Percentiles rank a stretch among this genome's conserved stretches.
Conservation (phyloP, 257 asterid genomes). For the Nicotiana sylvestris region DNA sequence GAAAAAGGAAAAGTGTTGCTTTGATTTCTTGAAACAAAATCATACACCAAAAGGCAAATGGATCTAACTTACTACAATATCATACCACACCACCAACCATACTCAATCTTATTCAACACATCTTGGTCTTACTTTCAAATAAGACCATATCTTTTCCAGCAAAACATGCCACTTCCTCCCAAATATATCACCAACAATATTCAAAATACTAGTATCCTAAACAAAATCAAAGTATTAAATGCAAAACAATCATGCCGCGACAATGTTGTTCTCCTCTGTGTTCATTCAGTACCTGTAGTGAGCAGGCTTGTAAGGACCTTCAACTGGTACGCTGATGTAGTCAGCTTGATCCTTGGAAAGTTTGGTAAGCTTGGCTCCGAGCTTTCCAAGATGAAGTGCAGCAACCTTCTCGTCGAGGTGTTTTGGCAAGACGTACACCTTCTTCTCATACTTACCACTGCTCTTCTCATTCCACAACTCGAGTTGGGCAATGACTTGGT, state of each 20-base stretch:
- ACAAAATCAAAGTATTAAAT: neutral
- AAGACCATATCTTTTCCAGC: slow-evolving; percentile 9
- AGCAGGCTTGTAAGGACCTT: slow-evolving; percentile 65
- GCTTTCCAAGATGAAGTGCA: slow-evolving; percentile 58
- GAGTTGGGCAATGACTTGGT: slow-evolving; percentile 64
- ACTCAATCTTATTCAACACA: slow-evolving; percentile 18
- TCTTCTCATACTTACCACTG: slow-evolving; percentile 50
- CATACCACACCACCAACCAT: slow-evolving; percentile 16
- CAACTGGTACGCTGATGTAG: slow-evolving; percentile 47
- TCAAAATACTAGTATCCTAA: neutral
- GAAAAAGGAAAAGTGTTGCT: neutral
- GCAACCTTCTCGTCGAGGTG: slow-evolving; percentile 66
- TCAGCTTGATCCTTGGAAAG: slow-evolving; percentile 47
- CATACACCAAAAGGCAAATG: neutral
- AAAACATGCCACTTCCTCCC: neutral
- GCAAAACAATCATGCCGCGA: slow-evolving; percentile 4
- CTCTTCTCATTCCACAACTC: slow-evolving; percentile 57
- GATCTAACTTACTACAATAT: neutral
- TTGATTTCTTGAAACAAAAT: neutral
- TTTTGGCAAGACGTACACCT: slow-evolving; percentile 52
- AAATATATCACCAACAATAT: slow-evolving; percentile 9
- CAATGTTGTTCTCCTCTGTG: neutral
- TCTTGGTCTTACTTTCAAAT: slow-evolving; percentile 12
- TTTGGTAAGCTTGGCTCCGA: slow-evolving; percentile 56
- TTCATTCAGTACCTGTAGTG: slow-evolving; percentile 49